Evolutionary conservation across 1,284 basidiomycete species (phyloP), one percentile per base, ranked within the genome.

Genomic region (Cystobasidium slooffiae): DNA sequence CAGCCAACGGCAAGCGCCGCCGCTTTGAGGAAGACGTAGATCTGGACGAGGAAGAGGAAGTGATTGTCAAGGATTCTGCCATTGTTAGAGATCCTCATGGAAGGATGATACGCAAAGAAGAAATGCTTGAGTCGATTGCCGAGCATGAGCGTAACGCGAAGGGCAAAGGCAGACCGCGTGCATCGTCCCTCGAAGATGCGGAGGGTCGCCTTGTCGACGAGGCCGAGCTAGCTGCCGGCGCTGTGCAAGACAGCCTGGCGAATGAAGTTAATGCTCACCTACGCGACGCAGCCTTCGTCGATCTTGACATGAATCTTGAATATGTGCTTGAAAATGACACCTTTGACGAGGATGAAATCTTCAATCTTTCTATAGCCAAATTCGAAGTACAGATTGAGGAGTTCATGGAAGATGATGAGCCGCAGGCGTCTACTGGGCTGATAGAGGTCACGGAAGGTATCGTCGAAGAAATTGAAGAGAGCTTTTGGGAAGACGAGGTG

Each of bases 21-120:
- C 31, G 31, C 31, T 8, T 14, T 22, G 46, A 51, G 20, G 20
- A 46, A 44, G 8, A 49, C 5, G 46, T 18, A 12, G 62, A 65
- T 12, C 14, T 8, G 14, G 41, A 20, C 39, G 59, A 62, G 31
- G 59, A 43, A 18, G 59, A 62, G 16, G 59, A 62, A 24, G 62
- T 65, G 9, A 37, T 65, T 14, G 62, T 65, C 10, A 43, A 39
- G 16, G 20, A 65, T 51, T 65, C 62, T 14, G 62, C 62, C 18
- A 51, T 65, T 8, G 62, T 65, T n/a, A 65, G 49, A 52, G 62
- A 65, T 65, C 46, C 62, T 6, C 62, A 65, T 51, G 62, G 62
- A 12, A 43, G 62, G 51, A 65, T 65, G 62, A 65, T 65, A 22
- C 44, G 62, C 18, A 65, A 65, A 20, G 62, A 49, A 39, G 62